Evolutionary conservation across 148 eudicot species (phyloP).

Genomic region (Dysphania ambrosioides): DNA sequence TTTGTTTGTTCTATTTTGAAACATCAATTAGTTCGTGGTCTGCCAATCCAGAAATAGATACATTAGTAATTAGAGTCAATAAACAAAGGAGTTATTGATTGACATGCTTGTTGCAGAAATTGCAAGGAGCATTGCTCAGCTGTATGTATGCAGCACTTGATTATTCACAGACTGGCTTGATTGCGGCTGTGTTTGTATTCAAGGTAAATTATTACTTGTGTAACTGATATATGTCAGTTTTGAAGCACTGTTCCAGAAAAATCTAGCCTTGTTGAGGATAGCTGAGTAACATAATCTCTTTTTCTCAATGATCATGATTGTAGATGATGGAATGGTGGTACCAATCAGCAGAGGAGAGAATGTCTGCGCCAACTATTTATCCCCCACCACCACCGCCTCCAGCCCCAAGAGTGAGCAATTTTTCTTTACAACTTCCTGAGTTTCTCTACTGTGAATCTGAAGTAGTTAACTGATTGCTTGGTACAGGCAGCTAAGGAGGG

Average conservation of each 20-base stretch:
- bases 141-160: conserved; percentile 86
- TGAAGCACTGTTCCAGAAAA: not conserved
- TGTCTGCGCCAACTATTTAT: conserved; percentile 95
- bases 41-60: not conserved
- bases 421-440: not conserved
- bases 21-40: not conserved
- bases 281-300: not conserved
- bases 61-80: not conserved
- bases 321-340: conserved; percentile 99
- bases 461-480: not conserved
- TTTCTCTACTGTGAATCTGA: not conserved
- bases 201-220: conserved; percentile 46
- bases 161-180: conserved; percentile 93
- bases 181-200: conserved; percentile 94
- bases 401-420: conserved; percentile 60
- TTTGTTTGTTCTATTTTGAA: not conserved
- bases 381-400: conserved; percentile 99
- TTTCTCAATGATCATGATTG: not conserved
- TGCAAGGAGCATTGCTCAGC: conserved; percentile 77
- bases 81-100: conserved; percentile 4
- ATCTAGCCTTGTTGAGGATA: not conserved
- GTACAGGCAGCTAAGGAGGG: conserved; percentile 90
- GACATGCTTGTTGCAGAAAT: conserved; percentile 45
- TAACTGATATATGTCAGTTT: not conserved
- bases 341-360: conserved; percentile 98